Base-by-base conservation (phyloP, 2,329 filamentous ascomycete genomes). In the Nemania diffusa region DNA sequence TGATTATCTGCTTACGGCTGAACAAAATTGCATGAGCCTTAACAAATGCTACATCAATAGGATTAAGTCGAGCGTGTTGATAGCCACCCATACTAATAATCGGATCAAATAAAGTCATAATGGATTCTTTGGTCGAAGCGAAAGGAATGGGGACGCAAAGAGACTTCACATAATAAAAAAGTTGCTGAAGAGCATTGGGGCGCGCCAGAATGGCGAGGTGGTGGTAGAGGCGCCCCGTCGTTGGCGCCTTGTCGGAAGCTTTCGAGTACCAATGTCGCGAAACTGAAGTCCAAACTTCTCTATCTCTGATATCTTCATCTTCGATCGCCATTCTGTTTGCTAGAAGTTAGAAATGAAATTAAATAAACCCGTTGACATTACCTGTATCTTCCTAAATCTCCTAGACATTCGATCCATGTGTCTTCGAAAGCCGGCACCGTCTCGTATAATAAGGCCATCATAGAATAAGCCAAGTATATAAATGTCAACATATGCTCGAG, bases 381-480 rank as follows among this genome's bases (percentile, higher is more conserved):
- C 68, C 85, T 78, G 51, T 97, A 97, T 22, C 94, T 84, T 0
- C 91, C 91, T 0, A 98, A 80, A 75, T 98, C 94, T 0, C 95
- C 95, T 0, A 98, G 81, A 60, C 94, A 97, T 71, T 97, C 95
- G 8, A 97, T 92, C 95, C 95, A 98, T 0, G 92, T 97, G 64
- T 96, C 92, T 59, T 92, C 87, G 71, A 97, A 97, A 0, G 87
- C 84, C 0, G 92, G 90, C 0, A 97, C 92, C 0, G 92, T 97
- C 73, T 98, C 95, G 66, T 94, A 92, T 0, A 97, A 79, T 0
- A 97, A 79, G 0, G 92, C 91, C 87, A 97, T 93, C 88, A 97
- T 97, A 1, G 91, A 91, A 71, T 97, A 98, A 0, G 94, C 91
- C 17, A 95, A 79, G 69, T 97, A 97, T 0, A 98, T 93, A 62